A percentile compares a stretch with the other conserved stretches of the same genome.
Evolutionary conservation across 73 alveolate species (phyloP).

Genomic region (Paramecium tetraurelia): DNA sequence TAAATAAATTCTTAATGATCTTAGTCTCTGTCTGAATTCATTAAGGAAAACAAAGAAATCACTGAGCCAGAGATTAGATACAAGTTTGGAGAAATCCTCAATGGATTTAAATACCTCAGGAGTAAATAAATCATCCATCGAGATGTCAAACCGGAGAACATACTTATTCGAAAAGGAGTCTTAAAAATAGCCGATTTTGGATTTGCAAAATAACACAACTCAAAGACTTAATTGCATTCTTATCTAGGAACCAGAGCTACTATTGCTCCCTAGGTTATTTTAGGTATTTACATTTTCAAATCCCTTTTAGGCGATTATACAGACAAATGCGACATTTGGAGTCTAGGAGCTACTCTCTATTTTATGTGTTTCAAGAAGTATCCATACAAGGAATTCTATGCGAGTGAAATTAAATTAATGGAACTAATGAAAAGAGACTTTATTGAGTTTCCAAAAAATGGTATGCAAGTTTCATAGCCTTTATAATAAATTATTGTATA

Average conservation of each 20-base stretch:
- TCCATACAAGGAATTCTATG: constrained; percentile 73
- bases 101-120: constrained; percentile 46
- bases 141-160: constrained; percentile 96
- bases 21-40: neutral
- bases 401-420: constrained; percentile 31
- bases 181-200: constrained; percentile 97
- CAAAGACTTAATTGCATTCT: constrained; percentile 56
- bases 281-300: constrained; percentile 63
- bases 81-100: constrained; percentile 29
- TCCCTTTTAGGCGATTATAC: constrained; percentile 20
- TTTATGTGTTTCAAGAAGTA: constrained; percentile 78
- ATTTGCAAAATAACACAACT: constrained; percentile 70
- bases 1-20: neutral
- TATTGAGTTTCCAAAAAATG: constrained; percentile 51
- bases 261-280: constrained; percentile 87
- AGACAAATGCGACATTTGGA: constrained; percentile 83
- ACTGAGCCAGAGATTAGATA: constrained; percentile 48
- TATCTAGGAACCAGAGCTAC: constrained; percentile 83
- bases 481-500: neutral
- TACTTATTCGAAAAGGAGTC: constrained; percentile 79
- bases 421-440: constrained; percentile 23
- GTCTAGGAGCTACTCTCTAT: constrained; percentile 82
- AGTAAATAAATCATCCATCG: constrained; percentile 77
- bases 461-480: neutral
- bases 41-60: neutral